Evolutionary conservation across 2,329 filamentous ascomycete species (phyloP), one percentile per base, ranked within the genome.

Genomic region (Shiraia sp.): DNA sequence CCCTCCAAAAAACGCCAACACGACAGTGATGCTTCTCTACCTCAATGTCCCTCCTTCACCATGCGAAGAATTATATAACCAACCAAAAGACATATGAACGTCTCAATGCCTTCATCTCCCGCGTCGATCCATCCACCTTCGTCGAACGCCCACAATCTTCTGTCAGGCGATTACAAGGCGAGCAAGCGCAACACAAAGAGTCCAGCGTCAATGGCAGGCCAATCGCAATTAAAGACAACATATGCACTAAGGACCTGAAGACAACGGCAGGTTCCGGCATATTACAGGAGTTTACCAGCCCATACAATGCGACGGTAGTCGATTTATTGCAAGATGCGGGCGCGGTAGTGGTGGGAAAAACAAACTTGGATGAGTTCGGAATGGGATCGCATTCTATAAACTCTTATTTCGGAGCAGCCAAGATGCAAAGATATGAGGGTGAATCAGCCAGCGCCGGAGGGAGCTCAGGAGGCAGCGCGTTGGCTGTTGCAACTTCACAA

Each of bases 351-450:
- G 77, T 84, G 1, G 87, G 86, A 6, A 96, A 96, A 70, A 91
- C 90, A 2, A 96, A 95, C 65, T 83, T 97, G 76, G 93, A 97
- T 71, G 93, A 95, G 65, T 96, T 96, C 65, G 90, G 91, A 19
- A 96, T 96, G 91, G 90, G 90, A 2, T 95, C 90, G 7, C 86
- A 96, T 63, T 87, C 85, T 1, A 79, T 77, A 14, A 73, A 85
- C 58, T 90, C 89, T 1, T 71, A 76, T 40, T 82, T 85, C 56
- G 88, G 87, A 1, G 66, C 81, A 1, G 87, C 92, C 4, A 54
- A 42, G 35, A 47, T 63, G 42, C 42, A 48, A 17, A 49, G 73
- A 66, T 37, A 83, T 79, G 47, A 74, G 71, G 6, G 68, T 74
- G 37, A 72, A 61, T 34, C 60, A 39, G 45, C 57, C 30, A 65